These are phyloP conservation scores for Penicillium daleae DNA, from an alignment of 495 filamentous ascomycete genomes.

Conservation along the genomic window DNA sequence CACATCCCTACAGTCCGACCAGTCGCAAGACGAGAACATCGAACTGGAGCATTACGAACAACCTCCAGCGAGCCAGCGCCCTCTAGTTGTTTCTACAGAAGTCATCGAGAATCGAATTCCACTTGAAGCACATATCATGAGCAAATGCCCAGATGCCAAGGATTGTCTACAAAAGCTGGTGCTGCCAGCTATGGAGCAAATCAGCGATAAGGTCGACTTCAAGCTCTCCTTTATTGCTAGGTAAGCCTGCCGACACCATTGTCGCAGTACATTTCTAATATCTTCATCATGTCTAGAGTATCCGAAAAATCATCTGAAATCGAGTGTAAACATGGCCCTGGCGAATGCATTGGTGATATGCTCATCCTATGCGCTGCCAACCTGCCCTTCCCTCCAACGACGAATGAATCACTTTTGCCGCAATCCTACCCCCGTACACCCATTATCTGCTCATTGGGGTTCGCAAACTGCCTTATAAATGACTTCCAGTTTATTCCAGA, in stretches of 20 bases:
- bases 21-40: neutral
- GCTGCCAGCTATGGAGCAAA: conserved; percentile 81
- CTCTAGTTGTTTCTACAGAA: neutral
- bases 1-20: neutral
- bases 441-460: conserved; percentile 85
- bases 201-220: conserved; percentile 86
- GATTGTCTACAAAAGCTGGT: conserved; percentile 82
- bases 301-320: conserved; percentile 45
- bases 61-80: neutral
- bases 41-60: neutral
- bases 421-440: conserved; percentile 53
- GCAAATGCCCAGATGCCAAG: conserved; percentile 87
- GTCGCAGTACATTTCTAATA: neutral
- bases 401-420: conserved; percentile 32
- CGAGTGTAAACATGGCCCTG: conserved; percentile 82
- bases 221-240: conserved; percentile 86
- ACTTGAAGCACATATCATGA: conserved; percentile 91
- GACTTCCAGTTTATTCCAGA: conserved; percentile 77
- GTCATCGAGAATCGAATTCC: conserved; percentile 57
- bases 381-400: conserved; percentile 49
- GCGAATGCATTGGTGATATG: conserved; percentile 93
- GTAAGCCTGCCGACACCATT: conserved; percentile 42
- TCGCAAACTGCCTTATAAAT: conserved; percentile 81
- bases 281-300: conserved; percentile 28
- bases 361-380: conserved; percentile 86